Evolutionary conservation across 2,329 filamentous ascomycete species (phyloP), one percentile per base, ranked within the genome.

Genomic region (Rhynchosporium graminicola): DNA sequence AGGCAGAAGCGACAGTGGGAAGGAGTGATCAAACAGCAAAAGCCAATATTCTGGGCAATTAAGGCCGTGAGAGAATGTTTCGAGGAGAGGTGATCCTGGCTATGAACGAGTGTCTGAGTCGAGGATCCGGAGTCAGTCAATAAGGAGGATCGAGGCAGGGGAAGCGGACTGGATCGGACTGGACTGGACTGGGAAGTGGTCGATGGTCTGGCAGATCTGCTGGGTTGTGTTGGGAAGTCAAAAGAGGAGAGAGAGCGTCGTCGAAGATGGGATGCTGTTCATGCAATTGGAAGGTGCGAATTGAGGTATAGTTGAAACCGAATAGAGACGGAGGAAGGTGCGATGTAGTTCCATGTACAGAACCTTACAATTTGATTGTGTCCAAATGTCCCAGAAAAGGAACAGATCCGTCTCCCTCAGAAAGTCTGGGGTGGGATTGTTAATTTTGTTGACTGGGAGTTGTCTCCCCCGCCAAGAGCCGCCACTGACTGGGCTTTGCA

Each of bases 1-100:
- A 56, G 52, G 57, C 59, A 58, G 59, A 60, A 64, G 64, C 62
- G 62, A 64, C 52, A 57, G 64, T 62, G 45, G 28, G 36, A 48
- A 26, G 26, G 12, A 48, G 46, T 48, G 58, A 63, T 59, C 52
- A 52, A 57, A 57, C 58, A 50, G 55, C 40, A 29, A 56, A 54
- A 48, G 20, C 52, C 54, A 59, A 63, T 62, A 47, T 51, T 62
- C 58, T 63, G 57, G 57, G 40, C 29, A 54, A 46, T 45, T 58
- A 57, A 59, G 59, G 63, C 56, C 56, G 51, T 33, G 46, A 64
- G 57, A 64, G 60, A 59, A 54, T 50, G 33, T 6, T 36, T 2
- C 9, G 33, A 36, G 33, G 33, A 6, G 59, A 54, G 57, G 60
- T 60, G 63, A 62, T 63, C 63, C 63, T 60, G 54, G 60, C 36